Evolutionary conservation across 306 rosid species (phyloP).

Genomic region (Alnus rubra): DNA sequence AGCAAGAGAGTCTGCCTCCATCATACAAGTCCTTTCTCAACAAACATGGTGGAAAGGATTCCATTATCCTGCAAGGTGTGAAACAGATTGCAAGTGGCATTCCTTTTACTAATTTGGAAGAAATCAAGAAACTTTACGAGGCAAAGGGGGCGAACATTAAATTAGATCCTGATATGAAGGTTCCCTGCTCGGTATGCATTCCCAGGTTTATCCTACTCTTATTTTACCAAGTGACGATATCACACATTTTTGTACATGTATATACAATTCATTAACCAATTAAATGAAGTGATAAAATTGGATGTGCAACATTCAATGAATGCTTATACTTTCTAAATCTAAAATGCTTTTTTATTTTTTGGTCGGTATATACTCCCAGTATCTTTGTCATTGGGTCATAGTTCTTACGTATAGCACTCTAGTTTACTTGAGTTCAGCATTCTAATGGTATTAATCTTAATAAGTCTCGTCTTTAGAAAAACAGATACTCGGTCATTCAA

Average conservation of each 20-base stretch:
- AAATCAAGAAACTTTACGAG: slow-evolving; percentile 63
- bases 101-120: slow-evolving; percentile 67
- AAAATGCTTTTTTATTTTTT: neutral
- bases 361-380: neutral
- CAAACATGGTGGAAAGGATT: slow-evolving; percentile 91
- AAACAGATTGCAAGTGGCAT: slow-evolving; percentile 72
- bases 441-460: neutral
- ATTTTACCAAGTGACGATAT: neutral
- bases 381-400: neutral
- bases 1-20: slow-evolving; percentile 92
- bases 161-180: slow-evolving; percentile 71
- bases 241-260: neutral
- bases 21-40: slow-evolving; percentile 94
- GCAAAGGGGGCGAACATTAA: slow-evolving; percentile 55
- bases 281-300: neutral
- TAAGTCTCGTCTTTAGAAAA: neutral
- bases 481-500: too few species aligned
- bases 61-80: slow-evolving; percentile 65
- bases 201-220: slow-evolving; percentile 17
- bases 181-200: slow-evolving; percentile 86
- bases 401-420: neutral
- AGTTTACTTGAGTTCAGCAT: neutral
- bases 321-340: neutral
- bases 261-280: neutral
- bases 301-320: neutral